phyloP scores from a whole-genome alignment of 805 yeast species.

The Candida rishiriensis region DNA sequence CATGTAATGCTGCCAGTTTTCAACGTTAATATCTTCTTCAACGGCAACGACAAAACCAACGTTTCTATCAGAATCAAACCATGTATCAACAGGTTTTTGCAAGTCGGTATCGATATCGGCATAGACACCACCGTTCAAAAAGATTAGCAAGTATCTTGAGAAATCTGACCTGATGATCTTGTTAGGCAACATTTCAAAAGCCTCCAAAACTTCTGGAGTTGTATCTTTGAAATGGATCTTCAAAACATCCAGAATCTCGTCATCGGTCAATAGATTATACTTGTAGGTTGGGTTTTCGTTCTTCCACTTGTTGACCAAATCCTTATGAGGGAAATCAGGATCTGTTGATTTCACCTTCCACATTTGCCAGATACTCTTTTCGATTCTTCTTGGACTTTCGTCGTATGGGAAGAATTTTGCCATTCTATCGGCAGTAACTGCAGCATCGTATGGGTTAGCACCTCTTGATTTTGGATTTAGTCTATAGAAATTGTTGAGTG shows the following conservation, averaged over 20 bases:
- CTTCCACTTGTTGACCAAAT: slow-evolving; percentile 29
- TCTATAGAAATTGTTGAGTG: slow-evolving; percentile 27
- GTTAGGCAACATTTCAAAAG: slow-evolving; percentile 52
- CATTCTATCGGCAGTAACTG: slow-evolving; percentile 28
- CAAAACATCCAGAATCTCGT: slow-evolving; percentile 27
- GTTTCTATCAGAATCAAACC: slow-evolving; percentile 52
- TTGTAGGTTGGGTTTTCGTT: slow-evolving; percentile 31
- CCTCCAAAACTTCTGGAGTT: slow-evolving; percentile 50
- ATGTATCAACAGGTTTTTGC: slow-evolving; percentile 51
- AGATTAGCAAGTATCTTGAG: slow-evolving; percentile 50
- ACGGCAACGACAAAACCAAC: slow-evolving; percentile 53
- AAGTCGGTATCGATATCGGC: slow-evolving; percentile 58
- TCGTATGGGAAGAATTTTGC: slow-evolving; percentile 30
- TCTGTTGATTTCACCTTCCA: slow-evolving; percentile 31
- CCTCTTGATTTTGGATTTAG: slow-evolving; percentile 30
- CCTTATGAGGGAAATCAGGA: slow-evolving; percentile 32
- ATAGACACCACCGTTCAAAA: slow-evolving; percentile 55
- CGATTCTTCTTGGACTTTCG: slow-evolving; percentile 29
- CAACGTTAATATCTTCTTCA: slow-evolving; percentile 49
- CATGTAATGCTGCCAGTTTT: slow-evolving; percentile 49
- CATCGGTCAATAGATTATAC: slow-evolving; percentile 29
- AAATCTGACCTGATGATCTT: slow-evolving; percentile 50
- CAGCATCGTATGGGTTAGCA: slow-evolving; percentile 31
- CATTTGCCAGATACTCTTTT: slow-evolving; percentile 32
- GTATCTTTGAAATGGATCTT: slow-evolving; percentile 27